These are phyloP conservation scores for Aspergillaceae sp. DNA, from an alignment of 2,329 filamentous ascomycete genomes.

Conservation along the genomic window DNA sequence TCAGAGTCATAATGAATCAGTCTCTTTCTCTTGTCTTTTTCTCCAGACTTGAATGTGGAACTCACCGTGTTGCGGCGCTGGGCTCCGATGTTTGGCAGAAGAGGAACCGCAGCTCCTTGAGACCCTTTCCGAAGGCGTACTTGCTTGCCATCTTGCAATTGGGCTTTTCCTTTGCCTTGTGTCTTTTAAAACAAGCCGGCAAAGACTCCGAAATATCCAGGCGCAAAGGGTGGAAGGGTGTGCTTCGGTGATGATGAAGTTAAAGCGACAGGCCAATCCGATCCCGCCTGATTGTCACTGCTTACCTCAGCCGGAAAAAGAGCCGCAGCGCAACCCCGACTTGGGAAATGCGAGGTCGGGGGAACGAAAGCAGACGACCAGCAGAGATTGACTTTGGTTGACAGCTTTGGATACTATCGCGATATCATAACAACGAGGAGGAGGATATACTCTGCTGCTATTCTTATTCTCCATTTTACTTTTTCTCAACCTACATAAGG, in stretches of 20 bases:
- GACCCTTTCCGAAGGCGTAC: constrained; percentile 78
- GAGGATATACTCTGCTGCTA: not conserved
- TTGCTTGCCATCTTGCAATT: constrained; percentile 64
- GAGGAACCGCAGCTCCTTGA: constrained; percentile 95
- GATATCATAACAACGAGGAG: not conserved
- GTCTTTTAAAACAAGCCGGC: no score
- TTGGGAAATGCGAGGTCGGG: constrained; percentile 12
- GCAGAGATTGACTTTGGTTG: constrained; percentile 1
- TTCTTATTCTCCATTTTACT: not conserved
- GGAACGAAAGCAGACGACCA: not conserved
- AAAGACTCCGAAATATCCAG: no score
- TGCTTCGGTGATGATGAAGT: no score
- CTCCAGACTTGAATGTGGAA: constrained; percentile 13
- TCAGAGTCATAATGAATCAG: not conserved
- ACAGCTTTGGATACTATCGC: not conserved
- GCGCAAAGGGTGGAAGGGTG: no score
- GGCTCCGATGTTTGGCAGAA: constrained; percentile 92
- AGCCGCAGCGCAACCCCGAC: constrained; percentile 9
- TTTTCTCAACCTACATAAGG: no score
- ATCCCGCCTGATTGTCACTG: constrained; percentile 17
- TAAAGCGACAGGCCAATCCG: constrained; percentile 12
- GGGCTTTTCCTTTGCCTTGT: no score
- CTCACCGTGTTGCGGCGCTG: constrained; percentile 79
- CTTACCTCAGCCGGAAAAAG: constrained; percentile 23
- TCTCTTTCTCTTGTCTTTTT: not conserved